These are phyloP conservation scores for Polyporus arcularius DNA, from an alignment of 768 basidiomycete species.

Conservation along the genomic window DNA sequence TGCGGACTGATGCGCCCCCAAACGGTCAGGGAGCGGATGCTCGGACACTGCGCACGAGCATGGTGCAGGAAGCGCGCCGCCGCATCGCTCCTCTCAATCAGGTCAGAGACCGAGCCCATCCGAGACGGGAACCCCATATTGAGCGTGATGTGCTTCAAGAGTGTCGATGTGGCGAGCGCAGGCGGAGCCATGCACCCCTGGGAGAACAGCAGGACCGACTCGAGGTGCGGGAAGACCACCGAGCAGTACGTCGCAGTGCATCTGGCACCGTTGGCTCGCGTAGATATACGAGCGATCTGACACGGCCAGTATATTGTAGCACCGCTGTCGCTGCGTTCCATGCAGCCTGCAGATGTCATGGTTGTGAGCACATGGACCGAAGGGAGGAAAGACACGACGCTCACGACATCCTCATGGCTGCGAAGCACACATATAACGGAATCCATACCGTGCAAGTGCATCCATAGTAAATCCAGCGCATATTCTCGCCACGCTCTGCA, in stretches of 20 bases:
- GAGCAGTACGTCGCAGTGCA: too few relatives aligned
- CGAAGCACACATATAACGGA: conserved; percentile 19
- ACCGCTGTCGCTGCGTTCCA: too few relatives aligned
- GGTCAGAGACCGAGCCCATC: neutral
- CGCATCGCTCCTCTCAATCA: neutral
- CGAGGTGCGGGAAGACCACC: neutral
- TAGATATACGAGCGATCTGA: neutral
- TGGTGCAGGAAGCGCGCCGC: conserved; percentile 10
- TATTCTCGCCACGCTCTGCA: conserved; percentile 28
- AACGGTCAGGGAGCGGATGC: too few relatives aligned
- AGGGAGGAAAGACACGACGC: too few relatives aligned
- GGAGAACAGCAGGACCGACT: conserved; percentile 3
- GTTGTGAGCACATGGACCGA: too few relatives aligned
- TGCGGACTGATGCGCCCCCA: too few relatives aligned
- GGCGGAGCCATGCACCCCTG: conserved; percentile 3
- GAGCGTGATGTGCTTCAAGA: conserved; percentile 1
- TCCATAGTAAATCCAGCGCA: conserved; percentile 27
- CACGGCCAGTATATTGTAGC: neutral
- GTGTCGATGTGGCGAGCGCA: neutral
- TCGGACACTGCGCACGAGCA: neutral
- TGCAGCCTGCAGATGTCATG: too few relatives aligned
- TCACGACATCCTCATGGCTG: neutral
- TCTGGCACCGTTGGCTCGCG: too few relatives aligned
- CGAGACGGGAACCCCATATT: neutral
- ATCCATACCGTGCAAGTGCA: conserved; percentile 17